A percentile compares a stretch with the other conserved stretches of the same genome.
Conservation (phyloP, 1,284 basidiomycete species). For the Mycosarcoma maydis region DNA sequence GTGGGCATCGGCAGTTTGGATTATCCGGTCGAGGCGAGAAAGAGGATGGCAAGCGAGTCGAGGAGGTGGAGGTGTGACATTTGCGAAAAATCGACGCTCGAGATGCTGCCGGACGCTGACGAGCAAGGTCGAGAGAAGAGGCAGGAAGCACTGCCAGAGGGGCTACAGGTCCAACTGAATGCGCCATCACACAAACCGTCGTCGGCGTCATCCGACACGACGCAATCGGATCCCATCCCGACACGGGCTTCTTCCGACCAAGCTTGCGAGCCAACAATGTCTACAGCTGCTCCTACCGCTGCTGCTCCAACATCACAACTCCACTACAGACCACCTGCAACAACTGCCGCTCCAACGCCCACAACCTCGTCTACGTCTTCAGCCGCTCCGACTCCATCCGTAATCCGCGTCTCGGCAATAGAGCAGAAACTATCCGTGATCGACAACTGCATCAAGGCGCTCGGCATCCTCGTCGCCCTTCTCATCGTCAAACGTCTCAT, state of each 20-base stretch:
- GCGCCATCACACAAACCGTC: constrained; percentile 12
- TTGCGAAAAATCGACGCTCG: constrained; percentile 34
- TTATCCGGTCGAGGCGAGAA: constrained; percentile 84
- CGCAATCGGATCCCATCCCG: no score
- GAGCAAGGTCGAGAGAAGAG: constrained; percentile 1
- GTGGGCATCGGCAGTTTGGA: constrained; percentile 91
- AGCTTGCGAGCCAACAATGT: no score
- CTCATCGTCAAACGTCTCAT: constrained; percentile 41
- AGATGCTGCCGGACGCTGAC: constrained; percentile 39
- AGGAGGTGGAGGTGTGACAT: constrained; percentile 45
- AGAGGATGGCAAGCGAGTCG: constrained; percentile 70
- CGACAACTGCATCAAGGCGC: constrained; percentile 45
- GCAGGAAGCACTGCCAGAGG: constrained; percentile 23
- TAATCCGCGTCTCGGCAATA: constrained; percentile 9
- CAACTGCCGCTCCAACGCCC: neutral
- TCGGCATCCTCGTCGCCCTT: constrained; percentile 35
- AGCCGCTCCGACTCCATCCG: neutral
- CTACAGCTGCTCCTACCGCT: neutral
- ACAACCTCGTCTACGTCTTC: constrained; percentile 6
- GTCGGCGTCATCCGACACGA: neutral
- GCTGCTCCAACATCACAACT: constrained; percentile 2
- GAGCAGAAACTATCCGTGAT: constrained; percentile 33
- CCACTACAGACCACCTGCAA: neutral
- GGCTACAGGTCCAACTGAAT: constrained; percentile 26
- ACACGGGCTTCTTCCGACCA: no score